Conservation (phyloP, 1,284 basidiomycete genomes). For the Ganoderma sp. region DNA sequence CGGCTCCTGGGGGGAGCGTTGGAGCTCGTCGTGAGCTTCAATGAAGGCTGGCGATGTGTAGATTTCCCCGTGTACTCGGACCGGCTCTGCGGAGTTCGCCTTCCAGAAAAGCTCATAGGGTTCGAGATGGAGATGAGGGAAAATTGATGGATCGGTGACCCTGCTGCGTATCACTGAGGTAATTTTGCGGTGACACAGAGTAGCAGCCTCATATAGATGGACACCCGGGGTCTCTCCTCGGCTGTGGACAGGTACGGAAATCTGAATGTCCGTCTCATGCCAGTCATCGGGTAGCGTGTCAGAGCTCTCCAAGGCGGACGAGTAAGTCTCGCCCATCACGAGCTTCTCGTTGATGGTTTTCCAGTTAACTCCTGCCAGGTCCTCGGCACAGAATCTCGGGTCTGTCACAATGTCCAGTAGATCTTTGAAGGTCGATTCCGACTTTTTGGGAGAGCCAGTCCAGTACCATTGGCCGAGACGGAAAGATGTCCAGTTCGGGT, state of each 20-base stretch:
- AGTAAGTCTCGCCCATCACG: not conserved
- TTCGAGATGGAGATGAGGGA: not conserved
- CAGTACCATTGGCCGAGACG: constrained; percentile 21
- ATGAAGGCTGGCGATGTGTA: not conserved
- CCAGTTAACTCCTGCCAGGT: not conserved
- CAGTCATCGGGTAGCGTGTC: not conserved
- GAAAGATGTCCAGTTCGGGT: constrained; percentile 18
- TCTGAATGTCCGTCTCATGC: not conserved
- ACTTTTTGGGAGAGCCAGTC: constrained; percentile 12
- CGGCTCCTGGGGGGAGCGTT: constrained; percentile 13
- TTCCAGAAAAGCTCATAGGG: not conserved
- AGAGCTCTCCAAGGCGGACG: not conserved
- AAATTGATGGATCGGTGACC: not conserved
- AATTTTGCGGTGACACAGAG: not conserved
- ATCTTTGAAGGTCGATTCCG: constrained; percentile 16
- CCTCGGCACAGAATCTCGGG: constrained; percentile 3
- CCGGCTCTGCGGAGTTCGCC: not conserved
- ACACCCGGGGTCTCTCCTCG: not conserved
- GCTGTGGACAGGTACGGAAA: not conserved
- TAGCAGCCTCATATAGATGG: not conserved
- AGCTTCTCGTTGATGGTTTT: not conserved
- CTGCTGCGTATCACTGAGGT: not conserved
- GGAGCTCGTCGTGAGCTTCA: not conserved
- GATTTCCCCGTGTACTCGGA: not conserved
- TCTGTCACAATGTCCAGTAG: constrained; percentile 16